Conservation (phyloP, 805 yeast genomes). For the Yarrowia alimentaria region DNA sequence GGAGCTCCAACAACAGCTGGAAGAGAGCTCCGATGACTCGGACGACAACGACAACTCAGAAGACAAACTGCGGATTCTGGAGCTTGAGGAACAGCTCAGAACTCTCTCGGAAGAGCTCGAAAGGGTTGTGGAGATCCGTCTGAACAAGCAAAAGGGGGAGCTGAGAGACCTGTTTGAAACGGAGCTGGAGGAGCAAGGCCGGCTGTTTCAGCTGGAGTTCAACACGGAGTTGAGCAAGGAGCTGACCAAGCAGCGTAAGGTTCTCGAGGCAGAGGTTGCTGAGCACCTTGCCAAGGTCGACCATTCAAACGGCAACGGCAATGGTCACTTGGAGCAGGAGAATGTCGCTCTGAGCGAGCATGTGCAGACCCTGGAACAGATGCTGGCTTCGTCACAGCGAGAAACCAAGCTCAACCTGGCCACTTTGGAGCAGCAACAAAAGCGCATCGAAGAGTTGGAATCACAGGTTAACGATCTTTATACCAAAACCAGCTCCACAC, state of each 20-base stretch:
- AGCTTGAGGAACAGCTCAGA: too few relatives aligned
- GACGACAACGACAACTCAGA: too few relatives aligned
- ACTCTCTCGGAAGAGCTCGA: too few relatives aligned
- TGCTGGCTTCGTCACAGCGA: slow-evolving; percentile 5
- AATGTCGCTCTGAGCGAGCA: background rate
- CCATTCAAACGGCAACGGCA: too few relatives aligned
- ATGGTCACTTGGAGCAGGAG: slow-evolving; percentile 7
- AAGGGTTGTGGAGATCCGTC: background rate
- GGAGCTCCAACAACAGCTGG: too few relatives aligned
- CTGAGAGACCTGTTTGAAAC: slow-evolving; percentile 1
- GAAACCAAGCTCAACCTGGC: slow-evolving; percentile 16
- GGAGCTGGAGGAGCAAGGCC: slow-evolving; percentile 19
- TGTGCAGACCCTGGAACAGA: too few relatives aligned
- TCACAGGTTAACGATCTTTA: slow-evolving; percentile 6
- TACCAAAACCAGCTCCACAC: slow-evolving; percentile 14
- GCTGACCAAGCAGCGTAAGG: background rate
- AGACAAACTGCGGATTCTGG: too few relatives aligned
- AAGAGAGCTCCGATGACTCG: too few relatives aligned
- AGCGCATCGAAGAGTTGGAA: slow-evolving; percentile 9
- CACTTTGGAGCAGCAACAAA: slow-evolving; percentile 10
- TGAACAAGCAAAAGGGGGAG: slow-evolving; percentile 11
- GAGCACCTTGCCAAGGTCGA: too few relatives aligned
- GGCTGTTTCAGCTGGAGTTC: slow-evolving; percentile 14
- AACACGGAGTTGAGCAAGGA: slow-evolving; percentile 12
- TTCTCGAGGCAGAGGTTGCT: slow-evolving; percentile 5